A percentile compares a stretch with the other conserved stretches of the same genome.
These are phyloP conservation scores for Metarhizium sp. DNA, from an alignment of 2,329 filamentous ascomycete species.

Conservation along the genomic window DNA sequence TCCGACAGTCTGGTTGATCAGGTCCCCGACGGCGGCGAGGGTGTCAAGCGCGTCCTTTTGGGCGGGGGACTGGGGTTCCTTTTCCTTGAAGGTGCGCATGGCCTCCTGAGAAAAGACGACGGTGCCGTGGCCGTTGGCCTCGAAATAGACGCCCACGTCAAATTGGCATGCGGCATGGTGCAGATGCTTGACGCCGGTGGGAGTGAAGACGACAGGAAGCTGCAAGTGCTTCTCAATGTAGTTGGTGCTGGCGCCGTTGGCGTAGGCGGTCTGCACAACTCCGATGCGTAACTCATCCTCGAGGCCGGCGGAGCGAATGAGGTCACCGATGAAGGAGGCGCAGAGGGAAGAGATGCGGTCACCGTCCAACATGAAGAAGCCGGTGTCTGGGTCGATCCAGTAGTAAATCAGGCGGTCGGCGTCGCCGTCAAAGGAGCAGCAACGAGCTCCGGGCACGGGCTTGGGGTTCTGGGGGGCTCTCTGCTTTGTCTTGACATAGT, in stretches of 20 bases:
- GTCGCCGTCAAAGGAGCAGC: conserved; percentile 88
- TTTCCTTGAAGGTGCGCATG: conserved; percentile 65
- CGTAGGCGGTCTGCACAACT: conserved; percentile 94
- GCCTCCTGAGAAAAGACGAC: conserved; percentile 87
- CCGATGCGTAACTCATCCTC: conserved; percentile 77
- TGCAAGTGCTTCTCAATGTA: conserved; percentile 84
- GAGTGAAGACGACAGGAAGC: conserved; percentile 84
- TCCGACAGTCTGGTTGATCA: conserved; percentile 97
- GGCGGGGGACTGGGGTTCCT: conserved; percentile 79
- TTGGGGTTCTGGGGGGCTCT: conserved; percentile 77
- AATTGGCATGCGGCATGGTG: conserved; percentile 95
- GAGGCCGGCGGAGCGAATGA: conserved; percentile 71
- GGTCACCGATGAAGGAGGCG: conserved; percentile 86
- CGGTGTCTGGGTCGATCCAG: conserved; percentile 71
- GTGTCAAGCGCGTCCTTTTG: conserved; percentile 85
- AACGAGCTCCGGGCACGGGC: conserved; percentile 65
- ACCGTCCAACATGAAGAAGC: conserved; percentile 89
- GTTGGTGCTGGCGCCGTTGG: conserved; percentile 88
- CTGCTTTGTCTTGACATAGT: conserved; percentile 96
- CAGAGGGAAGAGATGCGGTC: conserved; percentile 94
- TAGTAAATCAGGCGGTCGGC: conserved; percentile 95
- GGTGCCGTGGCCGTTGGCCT: conserved; percentile 96
- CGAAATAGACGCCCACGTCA: conserved; percentile 95
- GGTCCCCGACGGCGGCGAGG: conserved; percentile 70
- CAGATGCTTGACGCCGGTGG: conserved; percentile 93